phyloP scores from a whole-genome alignment of 2,329 filamentous ascomycete species.

The Incumbomyces lentus region DNA sequence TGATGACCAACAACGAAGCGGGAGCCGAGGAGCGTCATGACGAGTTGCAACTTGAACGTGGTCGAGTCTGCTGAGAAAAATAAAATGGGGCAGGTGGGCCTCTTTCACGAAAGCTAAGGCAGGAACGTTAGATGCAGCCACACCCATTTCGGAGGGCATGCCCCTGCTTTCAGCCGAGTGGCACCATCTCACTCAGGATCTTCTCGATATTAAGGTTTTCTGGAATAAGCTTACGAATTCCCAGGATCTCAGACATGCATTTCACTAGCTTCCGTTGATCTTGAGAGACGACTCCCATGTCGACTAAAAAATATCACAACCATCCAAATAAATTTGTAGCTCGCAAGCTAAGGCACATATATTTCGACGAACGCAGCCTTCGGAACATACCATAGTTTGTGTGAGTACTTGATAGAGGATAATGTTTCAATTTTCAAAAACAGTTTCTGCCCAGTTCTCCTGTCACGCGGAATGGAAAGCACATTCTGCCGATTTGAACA shows the following conservation, averaged over 20 bases:
- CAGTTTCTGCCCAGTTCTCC: background rate
- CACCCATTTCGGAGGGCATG: background rate
- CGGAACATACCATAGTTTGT: no score
- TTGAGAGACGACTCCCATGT: no score
- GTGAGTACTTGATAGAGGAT: background rate
- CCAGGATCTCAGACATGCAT: no score
- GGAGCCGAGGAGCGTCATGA: no score
- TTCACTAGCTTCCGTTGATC: no score
- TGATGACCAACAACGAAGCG: background rate
- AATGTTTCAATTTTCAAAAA: slow-evolving; percentile 1
- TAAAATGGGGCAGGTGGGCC: background rate
- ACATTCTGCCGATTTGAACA: no score
- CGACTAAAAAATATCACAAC: no score
- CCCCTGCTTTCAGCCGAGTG: slow-evolving; percentile 3
- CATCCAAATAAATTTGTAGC: no score
- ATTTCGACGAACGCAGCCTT: background rate
- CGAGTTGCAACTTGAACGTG: background rate
- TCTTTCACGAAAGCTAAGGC: background rate
- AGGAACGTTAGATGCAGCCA: background rate
- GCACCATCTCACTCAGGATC: background rate
- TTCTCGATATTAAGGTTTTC: no score
- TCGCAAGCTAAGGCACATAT: no score
- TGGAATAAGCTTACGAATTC: no score
- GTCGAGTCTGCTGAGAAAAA: background rate
- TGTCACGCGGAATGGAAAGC: no score